Evolutionary conservation across 2,329 filamentous ascomycete genomes (phyloP).

Genomic region (Hypoxylon sp.): DNA sequence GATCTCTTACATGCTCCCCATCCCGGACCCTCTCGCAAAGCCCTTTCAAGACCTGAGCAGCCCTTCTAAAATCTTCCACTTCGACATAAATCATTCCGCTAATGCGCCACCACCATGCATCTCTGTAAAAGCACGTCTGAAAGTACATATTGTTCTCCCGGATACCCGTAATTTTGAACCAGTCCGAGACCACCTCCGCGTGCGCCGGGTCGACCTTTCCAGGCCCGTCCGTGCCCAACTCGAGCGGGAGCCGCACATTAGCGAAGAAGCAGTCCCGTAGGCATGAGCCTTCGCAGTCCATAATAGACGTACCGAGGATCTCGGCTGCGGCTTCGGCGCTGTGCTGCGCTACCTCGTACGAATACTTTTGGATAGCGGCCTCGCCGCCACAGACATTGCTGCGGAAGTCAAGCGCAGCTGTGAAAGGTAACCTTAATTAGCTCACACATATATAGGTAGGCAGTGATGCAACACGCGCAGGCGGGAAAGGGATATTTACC

Average conservation of each 20-base stretch:
- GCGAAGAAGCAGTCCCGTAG: constrained; percentile 66
- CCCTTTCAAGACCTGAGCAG: constrained; percentile 46
- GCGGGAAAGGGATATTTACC: constrained; percentile 35
- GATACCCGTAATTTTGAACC: constrained; percentile 60
- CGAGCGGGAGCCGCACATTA: constrained; percentile 70
- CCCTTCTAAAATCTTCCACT: constrained; percentile 67
- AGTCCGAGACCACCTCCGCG: constrained; percentile 58
- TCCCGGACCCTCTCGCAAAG: constrained; percentile 62
- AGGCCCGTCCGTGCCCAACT: constrained; percentile 23
- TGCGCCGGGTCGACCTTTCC: constrained; percentile 54
- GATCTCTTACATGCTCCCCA: constrained; percentile 48
- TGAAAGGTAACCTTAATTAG: constrained; percentile 34
- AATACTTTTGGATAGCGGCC: constrained; percentile 68
- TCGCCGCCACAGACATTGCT: constrained; percentile 70
- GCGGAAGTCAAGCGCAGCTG: constrained; percentile 72
- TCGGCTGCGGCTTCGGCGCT: constrained; percentile 66
- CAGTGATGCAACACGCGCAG: neutral
- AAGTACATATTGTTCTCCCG: constrained; percentile 69
- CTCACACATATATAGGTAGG: neutral
- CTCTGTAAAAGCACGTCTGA: constrained; percentile 67
- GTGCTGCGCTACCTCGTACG: constrained; percentile 63
- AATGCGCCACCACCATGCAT: constrained; percentile 72
- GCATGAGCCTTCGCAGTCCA: constrained; percentile 63
- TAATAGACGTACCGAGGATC: constrained; percentile 70
- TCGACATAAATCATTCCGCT: constrained; percentile 77